phyloP scores from a whole-genome alignment of 768 basidiomycete species.

The Pleurotus sapidus region DNA sequence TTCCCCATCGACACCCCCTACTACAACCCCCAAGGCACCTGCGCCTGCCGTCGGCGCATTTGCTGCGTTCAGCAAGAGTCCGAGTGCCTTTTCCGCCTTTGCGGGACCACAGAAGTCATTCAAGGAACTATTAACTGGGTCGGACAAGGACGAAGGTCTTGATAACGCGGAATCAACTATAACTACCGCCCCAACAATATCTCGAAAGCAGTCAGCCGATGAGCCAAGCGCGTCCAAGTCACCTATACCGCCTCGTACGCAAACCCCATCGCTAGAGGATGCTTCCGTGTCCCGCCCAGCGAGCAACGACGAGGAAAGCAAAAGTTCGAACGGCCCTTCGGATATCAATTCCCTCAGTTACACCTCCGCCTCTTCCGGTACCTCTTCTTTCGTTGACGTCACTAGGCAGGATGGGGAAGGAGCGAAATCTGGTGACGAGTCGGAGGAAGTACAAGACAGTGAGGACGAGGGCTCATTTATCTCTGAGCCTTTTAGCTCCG shows the following conservation, averaged over 20 bases:
- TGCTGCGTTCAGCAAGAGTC: background rate
- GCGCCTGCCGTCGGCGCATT: conserved; percentile 17
- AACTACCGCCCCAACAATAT: background rate
- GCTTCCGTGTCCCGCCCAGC: no score
- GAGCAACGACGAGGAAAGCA: no score
- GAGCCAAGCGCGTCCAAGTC: no score
- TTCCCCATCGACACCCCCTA: conserved; percentile 8
- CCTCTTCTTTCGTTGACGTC: conserved; percentile 50
- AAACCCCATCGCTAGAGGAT: no score
- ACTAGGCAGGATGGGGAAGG: conserved; percentile 21
- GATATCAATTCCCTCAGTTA: conserved; percentile 29
- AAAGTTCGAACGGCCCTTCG: background rate
- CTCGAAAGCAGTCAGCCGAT: no score
- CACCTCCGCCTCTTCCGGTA: conserved; percentile 37
- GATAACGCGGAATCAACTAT: conserved; percentile 11
- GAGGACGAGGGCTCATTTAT: conserved; percentile 19
- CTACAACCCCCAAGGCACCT: conserved; percentile 6
- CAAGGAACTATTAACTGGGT: conserved; percentile 53
- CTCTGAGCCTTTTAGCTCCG: conserved; percentile 23
- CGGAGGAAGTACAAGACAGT: conserved; percentile 27
- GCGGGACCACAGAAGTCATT: conserved; percentile 49
- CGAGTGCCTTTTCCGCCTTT: conserved; percentile 8
- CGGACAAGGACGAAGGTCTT: conserved; percentile 22
- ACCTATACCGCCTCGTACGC: no score
- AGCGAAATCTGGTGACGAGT: conserved; percentile 27